Conservation (phyloP, 2,329 filamentous ascomycete species). For the Exserohilum rostratum region DNA sequence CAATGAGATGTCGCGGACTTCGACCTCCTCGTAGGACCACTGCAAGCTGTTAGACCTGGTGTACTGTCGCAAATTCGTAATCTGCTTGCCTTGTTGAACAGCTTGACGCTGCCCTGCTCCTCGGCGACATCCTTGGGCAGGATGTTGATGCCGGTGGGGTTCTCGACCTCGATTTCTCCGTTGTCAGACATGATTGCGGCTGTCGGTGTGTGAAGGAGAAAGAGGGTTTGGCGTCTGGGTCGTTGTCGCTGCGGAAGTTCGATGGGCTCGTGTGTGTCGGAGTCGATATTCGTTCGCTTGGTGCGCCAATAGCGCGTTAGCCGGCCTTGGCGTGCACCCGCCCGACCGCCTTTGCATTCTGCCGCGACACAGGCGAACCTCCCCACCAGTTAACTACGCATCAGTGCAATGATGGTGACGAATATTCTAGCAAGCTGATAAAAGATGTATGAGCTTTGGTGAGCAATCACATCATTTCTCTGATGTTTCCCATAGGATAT, state of each 20-base stretch:
- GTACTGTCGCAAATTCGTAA: conserved; percentile 9
- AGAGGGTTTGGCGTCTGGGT: conserved; percentile 31
- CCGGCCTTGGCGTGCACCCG: conserved; percentile 22
- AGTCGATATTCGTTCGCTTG: conserved; percentile 23
- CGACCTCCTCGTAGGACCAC: conserved; percentile 98
- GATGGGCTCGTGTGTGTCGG: conserved; percentile 21
- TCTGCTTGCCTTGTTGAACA: conserved; percentile 78
- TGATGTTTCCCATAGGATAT: no score
- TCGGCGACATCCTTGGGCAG: conserved; percentile 91
- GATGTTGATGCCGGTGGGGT: conserved; percentile 74
- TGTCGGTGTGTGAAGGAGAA: conserved; percentile 30
- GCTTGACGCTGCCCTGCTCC: conserved; percentile 91
- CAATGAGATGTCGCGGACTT: conserved; percentile 99
- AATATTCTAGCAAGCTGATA: no score
- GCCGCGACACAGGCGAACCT: neutral
- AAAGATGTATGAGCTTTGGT: no score
- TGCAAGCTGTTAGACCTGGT: conserved; percentile 24
- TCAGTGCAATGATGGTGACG: no score
- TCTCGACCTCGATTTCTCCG: conserved; percentile 92
- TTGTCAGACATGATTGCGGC: conserved; percentile 75
- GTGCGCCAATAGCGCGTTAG: conserved; percentile 18
- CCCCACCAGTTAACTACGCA: no score
- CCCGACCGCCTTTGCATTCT: neutral
- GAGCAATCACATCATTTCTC: no score
- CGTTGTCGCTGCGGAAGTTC: conserved; percentile 38